Evolutionary conservation across 176 grass and related monocot species (phyloP), one percentile per base, ranked within the genome.

Genomic region (Raddia distichophylla): DNA sequence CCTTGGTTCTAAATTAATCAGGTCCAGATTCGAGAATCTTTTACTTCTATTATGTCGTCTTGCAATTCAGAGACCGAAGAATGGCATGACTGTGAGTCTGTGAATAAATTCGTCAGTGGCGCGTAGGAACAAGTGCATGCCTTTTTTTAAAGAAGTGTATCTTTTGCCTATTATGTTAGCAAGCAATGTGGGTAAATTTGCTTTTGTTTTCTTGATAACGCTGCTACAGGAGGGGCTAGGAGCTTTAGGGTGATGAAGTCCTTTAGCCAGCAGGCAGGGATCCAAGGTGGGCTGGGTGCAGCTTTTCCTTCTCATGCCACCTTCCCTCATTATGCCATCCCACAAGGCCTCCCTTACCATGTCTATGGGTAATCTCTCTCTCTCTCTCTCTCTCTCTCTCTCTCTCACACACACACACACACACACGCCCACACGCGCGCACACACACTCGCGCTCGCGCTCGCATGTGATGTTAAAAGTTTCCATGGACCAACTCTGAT

Each of bases 241-340:
- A 93, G 69, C 75, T 91, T 93, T 83, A 90, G 89, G 78, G 87
- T 80, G 82, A 84, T 90, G 90, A 99, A 99, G 80, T 91, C 96
- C 78, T 91, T 99, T 83, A 89, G 74, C 79, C 88, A 90, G 88
- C 86, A 91, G 76, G 73, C 83, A 83, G 87, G 90, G 67, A 77
- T 90, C 64, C 93, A 93, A 91, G 91, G 86, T 88, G 96, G 89
- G 63, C 77, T 84, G 69, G 81, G 87, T 47, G 81, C 93, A 84
- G 87, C 93, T 88, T 95, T 95, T 77, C 76, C 91, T 65, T 89
- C 93, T 73, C 88, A 91, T 88, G 84, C 88, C 89, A 91, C 90
- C 87, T 90, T 93, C 87, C 93, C 93, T 83, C 93, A 95, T 95
- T 95, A 99, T 93, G 79, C 93, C 84, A 87, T 95, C 64, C 90